These are phyloP conservation scores for Chlorella ohadii DNA, from an alignment of 139 green algal genomes.

Conservation along the genomic window DNA sequence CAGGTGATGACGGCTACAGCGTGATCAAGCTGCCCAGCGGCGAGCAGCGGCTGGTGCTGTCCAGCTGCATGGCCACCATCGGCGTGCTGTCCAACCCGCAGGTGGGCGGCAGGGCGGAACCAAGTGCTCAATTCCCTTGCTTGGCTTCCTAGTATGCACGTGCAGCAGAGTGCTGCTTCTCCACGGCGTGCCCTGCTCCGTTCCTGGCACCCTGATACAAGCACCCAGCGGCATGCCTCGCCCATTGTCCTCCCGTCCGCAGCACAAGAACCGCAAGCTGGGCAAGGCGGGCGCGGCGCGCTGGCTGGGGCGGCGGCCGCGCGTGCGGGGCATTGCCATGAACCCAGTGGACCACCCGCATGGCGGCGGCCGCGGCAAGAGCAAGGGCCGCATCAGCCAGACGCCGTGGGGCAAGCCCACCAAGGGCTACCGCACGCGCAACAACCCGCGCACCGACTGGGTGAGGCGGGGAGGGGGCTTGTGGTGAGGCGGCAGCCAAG, in stretches of 20 bases:
- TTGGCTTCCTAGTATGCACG: too few relatives aligned
- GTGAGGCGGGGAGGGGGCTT: too few relatives aligned
- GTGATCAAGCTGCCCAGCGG: constrained; percentile 86
- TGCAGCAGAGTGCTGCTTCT: background rate
- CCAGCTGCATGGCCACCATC: constrained; percentile 87
- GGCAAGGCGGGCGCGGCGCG: constrained; percentile 83
- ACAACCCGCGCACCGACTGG: constrained; percentile 68
- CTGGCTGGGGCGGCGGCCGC: constrained; percentile 65
- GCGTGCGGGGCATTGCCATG: constrained; percentile 91
- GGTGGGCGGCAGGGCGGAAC: background rate
- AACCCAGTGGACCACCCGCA: constrained; percentile 96
- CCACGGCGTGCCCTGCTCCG: too few relatives aligned
- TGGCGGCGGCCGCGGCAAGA: constrained; percentile 83
- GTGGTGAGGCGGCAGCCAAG: too few relatives aligned
- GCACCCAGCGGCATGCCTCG: too few relatives aligned
- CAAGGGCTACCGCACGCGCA: constrained; percentile 90
- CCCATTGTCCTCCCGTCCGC: background rate
- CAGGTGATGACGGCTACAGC: constrained; percentile 70
- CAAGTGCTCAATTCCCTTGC: too few relatives aligned
- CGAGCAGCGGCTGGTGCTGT: constrained; percentile 81
- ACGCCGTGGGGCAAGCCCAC: constrained; percentile 89
- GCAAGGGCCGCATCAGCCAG: constrained; percentile 81
- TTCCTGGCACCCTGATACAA: too few relatives aligned
- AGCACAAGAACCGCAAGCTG: constrained; percentile 81
- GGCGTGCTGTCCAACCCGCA: constrained; percentile 88